Conservation (phyloP, 1,284 basidiomycete species). For the Pseudozyma tsukubaensis region DNA sequence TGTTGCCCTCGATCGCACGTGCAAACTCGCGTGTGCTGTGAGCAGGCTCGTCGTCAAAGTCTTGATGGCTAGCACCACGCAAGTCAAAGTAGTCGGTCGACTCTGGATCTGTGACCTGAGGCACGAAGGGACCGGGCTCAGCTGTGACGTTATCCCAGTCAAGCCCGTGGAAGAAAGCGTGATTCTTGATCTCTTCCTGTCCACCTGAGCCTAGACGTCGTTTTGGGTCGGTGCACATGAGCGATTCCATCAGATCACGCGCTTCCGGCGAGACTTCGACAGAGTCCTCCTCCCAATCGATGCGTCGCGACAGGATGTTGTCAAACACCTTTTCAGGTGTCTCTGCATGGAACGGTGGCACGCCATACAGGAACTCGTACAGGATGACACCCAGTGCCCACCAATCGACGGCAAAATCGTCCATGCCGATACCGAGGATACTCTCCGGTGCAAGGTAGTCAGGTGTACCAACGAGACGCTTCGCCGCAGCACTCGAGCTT, state of each 20-base stretch:
- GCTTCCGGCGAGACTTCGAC: slow-evolving; percentile 88
- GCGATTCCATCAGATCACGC: slow-evolving; percentile 87
- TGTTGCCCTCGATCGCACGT: slow-evolving; percentile 54
- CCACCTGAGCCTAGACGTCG: slow-evolving; percentile 87
- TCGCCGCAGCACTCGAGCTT: slow-evolving; percentile 69
- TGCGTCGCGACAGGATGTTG: slow-evolving; percentile 94
- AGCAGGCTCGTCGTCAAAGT: slow-evolving; percentile 82
- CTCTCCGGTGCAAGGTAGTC: slow-evolving; percentile 97
- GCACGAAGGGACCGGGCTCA: slow-evolving; percentile 92
- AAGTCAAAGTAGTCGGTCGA: slow-evolving; percentile 99
- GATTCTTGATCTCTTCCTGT: slow-evolving; percentile 90
- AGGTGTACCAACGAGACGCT: slow-evolving; percentile 87
- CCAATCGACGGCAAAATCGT: slow-evolving; percentile 97
- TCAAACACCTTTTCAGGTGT: slow-evolving; percentile 97
- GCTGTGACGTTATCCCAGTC: slow-evolving; percentile 92
- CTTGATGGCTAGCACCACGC: slow-evolving; percentile 86
- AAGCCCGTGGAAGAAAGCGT: slow-evolving; percentile 89
- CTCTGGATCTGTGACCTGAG: slow-evolving; percentile 92
- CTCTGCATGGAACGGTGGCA: slow-evolving; percentile 97
- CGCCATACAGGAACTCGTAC: slow-evolving; percentile 97
- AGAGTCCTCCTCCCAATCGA: slow-evolving; percentile 95
- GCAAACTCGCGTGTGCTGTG: slow-evolving; percentile 52
- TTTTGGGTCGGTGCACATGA: slow-evolving; percentile 85
- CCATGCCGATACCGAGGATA: slow-evolving; percentile 92
- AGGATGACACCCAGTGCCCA: slow-evolving; percentile 99